Evolutionary conservation across 2,329 filamentous ascomycete species (phyloP).

Genomic region (Scortechinia acanthostroma): DNA sequence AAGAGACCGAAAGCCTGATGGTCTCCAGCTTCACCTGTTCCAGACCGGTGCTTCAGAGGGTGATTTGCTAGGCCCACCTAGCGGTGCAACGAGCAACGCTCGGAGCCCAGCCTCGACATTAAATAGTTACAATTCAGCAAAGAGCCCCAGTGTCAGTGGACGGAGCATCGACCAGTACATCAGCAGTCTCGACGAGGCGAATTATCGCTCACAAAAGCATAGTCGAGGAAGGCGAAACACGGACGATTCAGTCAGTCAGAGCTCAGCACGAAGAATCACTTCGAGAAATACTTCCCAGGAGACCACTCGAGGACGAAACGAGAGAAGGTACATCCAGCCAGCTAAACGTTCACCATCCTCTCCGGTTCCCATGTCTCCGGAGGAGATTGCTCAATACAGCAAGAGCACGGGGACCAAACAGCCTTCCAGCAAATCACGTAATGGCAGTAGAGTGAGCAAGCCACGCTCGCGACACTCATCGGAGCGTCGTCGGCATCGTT

Average conservation of each 20-base stretch:
- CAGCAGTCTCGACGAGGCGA: conserved; percentile 54
- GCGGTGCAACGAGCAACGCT: background rate
- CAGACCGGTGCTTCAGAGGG: conserved; percentile 14
- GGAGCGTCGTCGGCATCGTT: conserved; percentile 6
- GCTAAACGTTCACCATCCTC: conserved; percentile 60
- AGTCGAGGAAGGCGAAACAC: conserved; percentile 26
- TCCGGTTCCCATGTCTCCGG: conserved; percentile 58
- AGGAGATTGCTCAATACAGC: conserved; percentile 28
- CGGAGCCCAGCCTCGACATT: background rate
- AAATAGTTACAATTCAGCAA: conserved; percentile 22
- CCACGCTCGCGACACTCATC: background rate
- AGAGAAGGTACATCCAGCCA: conserved; percentile 43
- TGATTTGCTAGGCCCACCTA: background rate
- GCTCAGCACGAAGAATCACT: conserved; percentile 20
- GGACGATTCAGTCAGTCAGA: conserved; percentile 14
- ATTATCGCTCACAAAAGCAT: conserved; percentile 31
- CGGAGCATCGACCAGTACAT: conserved; percentile 57
- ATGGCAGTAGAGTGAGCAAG: background rate
- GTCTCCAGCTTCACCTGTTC: conserved; percentile 35
- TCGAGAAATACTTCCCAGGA: conserved; percentile 34
- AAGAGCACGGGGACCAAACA: background rate
- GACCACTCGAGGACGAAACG: conserved; percentile 36
- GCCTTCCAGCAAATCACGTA: background rate
- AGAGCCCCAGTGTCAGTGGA: conserved; percentile 45
- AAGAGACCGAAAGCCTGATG: conserved; percentile 45